Percentiles rank a stretch among this genome's conserved stretches.
phyloP scores from a whole-genome alignment of 202 grass and related monocot genomes.

The Sporobolus alterniflorus region DNA sequence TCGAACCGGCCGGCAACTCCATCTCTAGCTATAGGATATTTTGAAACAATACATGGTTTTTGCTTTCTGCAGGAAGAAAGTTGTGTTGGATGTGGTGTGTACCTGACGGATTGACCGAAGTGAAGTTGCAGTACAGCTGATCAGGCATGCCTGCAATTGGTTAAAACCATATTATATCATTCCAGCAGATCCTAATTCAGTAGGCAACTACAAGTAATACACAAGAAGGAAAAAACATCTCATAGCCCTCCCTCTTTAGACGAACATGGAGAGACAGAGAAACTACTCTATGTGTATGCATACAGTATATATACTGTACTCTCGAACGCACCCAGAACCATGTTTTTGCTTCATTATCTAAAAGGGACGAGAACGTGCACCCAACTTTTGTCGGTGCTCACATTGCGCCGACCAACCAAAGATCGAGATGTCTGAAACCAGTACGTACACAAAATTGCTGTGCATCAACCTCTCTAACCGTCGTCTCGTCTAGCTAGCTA shows the following conservation, averaged over 20 bases:
- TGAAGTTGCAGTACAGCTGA: constrained; percentile 53
- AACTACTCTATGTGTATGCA: not conserved
- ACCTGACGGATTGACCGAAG: constrained; percentile 36
- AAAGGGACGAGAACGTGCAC: not conserved
- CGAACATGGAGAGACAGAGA: not conserved
- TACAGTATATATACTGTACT: not conserved
- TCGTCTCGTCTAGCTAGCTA: no score
- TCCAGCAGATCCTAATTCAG: not conserved
- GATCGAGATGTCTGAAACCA: not conserved
- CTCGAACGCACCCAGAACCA: not conserved
- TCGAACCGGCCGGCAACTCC: not conserved
- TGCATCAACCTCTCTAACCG: no score
- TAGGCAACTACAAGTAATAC: no score
- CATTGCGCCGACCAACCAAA: not conserved
- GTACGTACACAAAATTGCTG: not conserved
- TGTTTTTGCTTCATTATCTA: not conserved
- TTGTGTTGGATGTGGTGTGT: not conserved
- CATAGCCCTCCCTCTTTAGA: no score
- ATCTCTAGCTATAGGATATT: not conserved
- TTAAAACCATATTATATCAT: not conserved
- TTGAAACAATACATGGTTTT: not conserved
- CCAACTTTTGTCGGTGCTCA: not conserved
- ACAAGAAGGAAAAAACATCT: no score
- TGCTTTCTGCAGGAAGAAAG: not conserved
- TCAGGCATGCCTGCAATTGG: constrained; percentile 44